Base-by-base conservation (phyloP, 2,329 filamentous ascomycete genomes). In the Phialocephala subalpina region DNA sequence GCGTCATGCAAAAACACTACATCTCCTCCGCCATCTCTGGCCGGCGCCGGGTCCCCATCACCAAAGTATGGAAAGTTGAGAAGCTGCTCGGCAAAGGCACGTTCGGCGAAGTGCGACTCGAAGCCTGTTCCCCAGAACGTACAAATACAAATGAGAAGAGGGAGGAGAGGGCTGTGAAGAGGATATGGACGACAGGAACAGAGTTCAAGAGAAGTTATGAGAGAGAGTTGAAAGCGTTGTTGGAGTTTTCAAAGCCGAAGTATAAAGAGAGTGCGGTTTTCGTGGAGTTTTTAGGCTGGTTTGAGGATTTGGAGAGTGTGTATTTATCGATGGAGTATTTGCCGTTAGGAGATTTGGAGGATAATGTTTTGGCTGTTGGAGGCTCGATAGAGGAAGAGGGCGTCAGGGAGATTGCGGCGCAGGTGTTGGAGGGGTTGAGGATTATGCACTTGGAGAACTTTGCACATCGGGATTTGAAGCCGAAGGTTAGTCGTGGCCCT, bases 261-360 rank as follows among this genome's bases (percentile, higher is more conserved):
- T 62, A 53, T 29, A 63, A 55, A 22, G 58, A 60, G 29, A 25
- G 11, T 62, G 62, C 59, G 3, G 52, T 61, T 4, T 68, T 78
- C 60, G 76, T 78, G 3, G 66, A 78, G 57, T 78, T 75, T 1
- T 74, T 72, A 38, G 78, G 78, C 1, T 81, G 78, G 79, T 81
- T 73, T 64, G 74, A 80, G 57, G 66, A 70, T 56, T 25, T 64
- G 1, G 67, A 71, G 53, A 58, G 38, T 11, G 55, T 81, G 1
- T 78, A 73, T 64, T 69, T 82, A 33, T 69, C 77, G 3, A 80
- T 81, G 78, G 80, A 81, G 63, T 81, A 78, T 64, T 66, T 79
- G 8, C 52, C 67, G 25, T 62, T 73, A 56, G 78, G 80, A 2
- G 76, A 80, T 68, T 70, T 82, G 2, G 70, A 77, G 11, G 53